Conservation (phyloP, 345 rosid genomes). For the Cardamine occulta region DNA sequence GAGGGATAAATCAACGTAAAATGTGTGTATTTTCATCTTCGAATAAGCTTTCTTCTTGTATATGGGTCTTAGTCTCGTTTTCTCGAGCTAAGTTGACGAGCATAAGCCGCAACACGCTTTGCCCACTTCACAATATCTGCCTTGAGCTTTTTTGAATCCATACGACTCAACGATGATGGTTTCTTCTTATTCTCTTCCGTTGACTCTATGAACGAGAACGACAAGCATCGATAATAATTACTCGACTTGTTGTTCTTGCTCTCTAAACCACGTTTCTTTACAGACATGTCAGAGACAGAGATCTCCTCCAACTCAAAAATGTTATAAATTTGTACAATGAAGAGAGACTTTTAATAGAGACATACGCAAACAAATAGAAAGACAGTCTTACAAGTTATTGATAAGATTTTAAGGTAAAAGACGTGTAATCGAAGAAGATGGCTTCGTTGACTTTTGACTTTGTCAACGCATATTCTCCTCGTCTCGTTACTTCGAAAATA, state of each 20-base stretch:
- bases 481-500: slow-evolving; percentile 13
- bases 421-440: slow-evolving; percentile 31
- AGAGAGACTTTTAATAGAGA: slow-evolving; percentile 26
- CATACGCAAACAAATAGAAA: slow-evolving; percentile 25
- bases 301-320: not conserved
- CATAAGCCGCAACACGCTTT: slow-evolving; percentile 71
- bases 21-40: not conserved
- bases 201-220: slow-evolving; percentile 59
- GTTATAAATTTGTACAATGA: not conserved
- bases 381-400: slow-evolving; percentile 37
- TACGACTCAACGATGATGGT: slow-evolving; percentile 48
- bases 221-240: slow-evolving; percentile 43
- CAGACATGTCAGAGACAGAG: slow-evolving; percentile 41
- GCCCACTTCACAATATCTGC: slow-evolving; percentile 82
- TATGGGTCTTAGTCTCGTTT: slow-evolving; percentile 30
- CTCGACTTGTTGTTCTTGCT: slow-evolving; percentile 33
- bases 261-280: slow-evolving; percentile 36
- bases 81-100: slow-evolving; percentile 73
- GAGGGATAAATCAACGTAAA: not conserved
- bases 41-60: slow-evolving; percentile 3
- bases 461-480: slow-evolving; percentile 36
- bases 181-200: slow-evolving; percentile 47
- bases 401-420: slow-evolving; percentile 5
- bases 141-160: slow-evolving; percentile 73
- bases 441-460: slow-evolving; percentile 31